Evolutionary conservation across 2,329 filamentous ascomycete species (phyloP).

Genomic region (Nigrograna mackinnonii): DNA sequence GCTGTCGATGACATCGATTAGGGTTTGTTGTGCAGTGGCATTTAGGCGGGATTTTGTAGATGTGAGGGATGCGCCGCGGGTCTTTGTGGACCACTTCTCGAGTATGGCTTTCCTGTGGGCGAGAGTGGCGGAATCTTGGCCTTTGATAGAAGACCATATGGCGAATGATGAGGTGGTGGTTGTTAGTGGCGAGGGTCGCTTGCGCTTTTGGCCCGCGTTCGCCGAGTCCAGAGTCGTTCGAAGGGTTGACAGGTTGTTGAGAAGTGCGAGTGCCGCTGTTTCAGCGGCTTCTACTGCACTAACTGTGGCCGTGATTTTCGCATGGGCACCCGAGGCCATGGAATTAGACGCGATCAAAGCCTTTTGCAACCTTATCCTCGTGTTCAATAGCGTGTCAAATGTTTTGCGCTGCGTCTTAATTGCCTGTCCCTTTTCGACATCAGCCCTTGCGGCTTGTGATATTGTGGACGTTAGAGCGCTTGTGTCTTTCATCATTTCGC

Average conservation of each 20-base stretch:
- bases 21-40: slow-evolving; percentile 60
- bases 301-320: slow-evolving; percentile 34
- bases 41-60: slow-evolving; percentile 60
- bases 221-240: slow-evolving; percentile 62
- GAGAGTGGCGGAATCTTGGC: slow-evolving; percentile 63
- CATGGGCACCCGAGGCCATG: slow-evolving; percentile 27
- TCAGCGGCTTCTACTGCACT: slow-evolving; percentile 65
- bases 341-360: slow-evolving; percentile 82
- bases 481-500: slow-evolving; percentile 68
- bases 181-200: slow-evolving; percentile 60
- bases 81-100: slow-evolving; percentile 89
- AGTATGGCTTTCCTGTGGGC: slow-evolving; percentile 71
- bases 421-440: slow-evolving; percentile 82
- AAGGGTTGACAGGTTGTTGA: slow-evolving; percentile 77
- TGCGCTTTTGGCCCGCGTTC: slow-evolving; percentile 63
- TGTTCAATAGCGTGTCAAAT: slow-evolving; percentile 87
- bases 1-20: slow-evolving; percentile 69
- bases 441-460: slow-evolving; percentile 70
- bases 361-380: slow-evolving; percentile 92
- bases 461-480: slow-evolving; percentile 67
- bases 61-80: slow-evolving; percentile 64
- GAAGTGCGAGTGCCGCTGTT: slow-evolving; percentile 80
- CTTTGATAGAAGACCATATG: slow-evolving; percentile 74
- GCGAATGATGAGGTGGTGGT: slow-evolving; percentile 62
- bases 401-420: slow-evolving; percentile 83